Evolutionary conservation across 1,284 basidiomycete genomes (phyloP).

Genomic region (Pyrrhoderma lamaoense): DNA sequence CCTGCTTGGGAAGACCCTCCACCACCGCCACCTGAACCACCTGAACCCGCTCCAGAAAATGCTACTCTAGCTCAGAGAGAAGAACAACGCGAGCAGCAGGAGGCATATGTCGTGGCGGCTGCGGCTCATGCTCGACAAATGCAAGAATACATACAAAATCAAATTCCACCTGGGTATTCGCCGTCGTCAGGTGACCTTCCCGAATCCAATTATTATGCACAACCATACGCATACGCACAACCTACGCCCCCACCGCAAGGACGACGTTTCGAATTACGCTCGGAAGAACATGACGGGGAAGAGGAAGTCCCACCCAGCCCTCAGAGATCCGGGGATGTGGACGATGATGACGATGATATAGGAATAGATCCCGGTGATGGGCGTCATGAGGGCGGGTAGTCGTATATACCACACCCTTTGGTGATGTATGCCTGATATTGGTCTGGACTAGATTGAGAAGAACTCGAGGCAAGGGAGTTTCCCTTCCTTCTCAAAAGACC

Average conservation of each 20-base stretch:
- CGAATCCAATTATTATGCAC: conserved; percentile 1
- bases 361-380: conserved; percentile 10
- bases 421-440: no score
- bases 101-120: conserved; percentile 7
- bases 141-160: conserved; percentile 5
- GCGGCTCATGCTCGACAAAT: not conserved
- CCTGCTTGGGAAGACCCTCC: conserved; percentile 26
- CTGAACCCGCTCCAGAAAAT: not conserved
- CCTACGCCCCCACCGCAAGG: conserved; percentile 8
- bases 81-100: conserved; percentile 2
- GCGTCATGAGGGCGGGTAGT: conserved; percentile 16
- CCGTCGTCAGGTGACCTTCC: conserved; percentile 15
- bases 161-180: conserved; percentile 13
- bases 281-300: not conserved
- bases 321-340: conserved; percentile 2
- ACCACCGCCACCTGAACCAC: not conserved
- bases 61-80: conserved; percentile 4
- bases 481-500: no score
- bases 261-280: not conserved
- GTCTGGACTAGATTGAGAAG: no score
- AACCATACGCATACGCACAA: conserved; percentile 12
- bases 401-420: not conserved
- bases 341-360: conserved; percentile 2
- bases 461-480: no score
- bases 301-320: not conserved